Base-by-base conservation (phyloP, 768 basidiomycete species). In the Lentinula sp. region DNA sequence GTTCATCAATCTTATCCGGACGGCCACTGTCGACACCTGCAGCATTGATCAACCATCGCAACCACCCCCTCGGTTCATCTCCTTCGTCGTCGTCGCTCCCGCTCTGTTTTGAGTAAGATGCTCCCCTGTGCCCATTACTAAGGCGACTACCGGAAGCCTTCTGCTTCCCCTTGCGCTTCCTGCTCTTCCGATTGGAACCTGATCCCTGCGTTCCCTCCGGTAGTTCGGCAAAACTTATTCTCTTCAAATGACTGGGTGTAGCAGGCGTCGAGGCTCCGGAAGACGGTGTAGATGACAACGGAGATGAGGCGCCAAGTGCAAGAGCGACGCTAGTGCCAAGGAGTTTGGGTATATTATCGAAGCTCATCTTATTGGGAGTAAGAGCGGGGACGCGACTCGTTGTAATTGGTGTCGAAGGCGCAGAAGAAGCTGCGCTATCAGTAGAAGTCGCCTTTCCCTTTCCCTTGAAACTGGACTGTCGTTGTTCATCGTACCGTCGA, bases 181-280 rank as follows among this genome's bases (percentile, higher is more conserved):
- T 60, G 13, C 49, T 60, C 20, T 41, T 41, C 37, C 59, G 36
- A 16, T 59, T 18, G 10, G 35, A 32, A 6, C 57, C 57, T 16
- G 6, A 37, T 1, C 57, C 57, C 46, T 59, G 35, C 9, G 57
- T 48, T 28, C 48, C 57, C 42, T 59, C 89, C 0, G 89, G 88
- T 52, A 88, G 76, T 73, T 85, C 80, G 39, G 88, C 88, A 64
- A 92, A 92, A 62, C 85, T 88, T 46, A 92, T 91, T n/a, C 85
- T 79, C 65, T 88, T 91, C 8, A 89, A 88, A 41, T 56, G 37
- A 7, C 55, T 33, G 12, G 89, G 90, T 16, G 85, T 79, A 65
- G 87, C 90, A 8, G 90, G 89, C 12, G 90, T 74, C 69, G 83
- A 72, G 61, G 73, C 61, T 57, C 81, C 77, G 57, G 82, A 85